Conservation (phyloP, 257 asterid species). For the Scutellaria baicalensis region DNA sequence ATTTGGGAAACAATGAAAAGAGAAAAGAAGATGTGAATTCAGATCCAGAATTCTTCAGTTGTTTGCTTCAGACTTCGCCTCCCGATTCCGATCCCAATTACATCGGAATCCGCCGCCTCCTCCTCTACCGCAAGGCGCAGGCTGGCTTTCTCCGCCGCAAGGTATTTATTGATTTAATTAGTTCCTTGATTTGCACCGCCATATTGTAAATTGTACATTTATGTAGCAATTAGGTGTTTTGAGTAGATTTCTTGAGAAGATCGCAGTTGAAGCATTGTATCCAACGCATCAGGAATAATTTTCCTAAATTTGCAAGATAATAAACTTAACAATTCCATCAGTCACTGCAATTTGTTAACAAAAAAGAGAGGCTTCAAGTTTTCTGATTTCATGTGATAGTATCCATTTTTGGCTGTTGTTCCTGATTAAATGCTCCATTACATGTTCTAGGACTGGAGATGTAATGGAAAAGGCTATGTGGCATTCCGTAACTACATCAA, state of each 20-base stretch:
- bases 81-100: conserved; percentile 74
- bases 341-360: conserved; percentile 1
- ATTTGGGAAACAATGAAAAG: conserved; percentile 22
- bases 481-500: conserved; percentile 79
- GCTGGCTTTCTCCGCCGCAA: conserved; percentile 71
- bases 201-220: neutral
- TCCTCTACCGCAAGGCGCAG: conserved; percentile 79
- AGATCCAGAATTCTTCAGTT: conserved; percentile 81
- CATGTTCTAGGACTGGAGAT: conserved; percentile 76
- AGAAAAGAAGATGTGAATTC: conserved; percentile 24
- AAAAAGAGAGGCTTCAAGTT: neutral
- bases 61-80: conserved; percentile 87
- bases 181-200: neutral
- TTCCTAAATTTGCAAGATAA: neutral
- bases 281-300: neutral
- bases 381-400: neutral
- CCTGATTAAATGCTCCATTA: conserved; percentile 17
- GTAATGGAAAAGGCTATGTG: conserved; percentile 86
- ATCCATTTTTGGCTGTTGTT: neutral
- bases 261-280: neutral
- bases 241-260: conserved; percentile 1
- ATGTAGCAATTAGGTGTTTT: conserved; percentile 8
- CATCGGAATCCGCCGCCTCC: conserved; percentile 89
- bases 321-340: neutral
- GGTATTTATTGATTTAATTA: conserved; percentile 27